Conservation (phyloP, 202 grass and related monocot species). For the Hordeum pubiflorum region DNA sequence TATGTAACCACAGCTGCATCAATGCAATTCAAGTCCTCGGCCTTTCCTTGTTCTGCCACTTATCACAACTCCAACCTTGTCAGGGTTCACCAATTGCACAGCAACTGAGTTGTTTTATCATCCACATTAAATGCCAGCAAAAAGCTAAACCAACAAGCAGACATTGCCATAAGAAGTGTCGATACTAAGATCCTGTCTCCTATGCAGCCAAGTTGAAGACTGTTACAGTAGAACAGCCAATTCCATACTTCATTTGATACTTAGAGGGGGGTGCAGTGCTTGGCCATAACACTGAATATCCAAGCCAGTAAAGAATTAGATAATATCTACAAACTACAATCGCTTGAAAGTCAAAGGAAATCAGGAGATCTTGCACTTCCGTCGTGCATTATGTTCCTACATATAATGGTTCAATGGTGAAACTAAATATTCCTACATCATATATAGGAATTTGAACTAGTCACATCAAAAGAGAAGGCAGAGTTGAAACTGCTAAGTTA, state of each 20-base stretch:
- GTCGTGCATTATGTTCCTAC: not conserved
- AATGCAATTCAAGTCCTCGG: not conserved
- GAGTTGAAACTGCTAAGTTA: not conserved
- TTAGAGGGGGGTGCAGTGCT: conserved; percentile 67
- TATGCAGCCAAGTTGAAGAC: conserved; percentile 29
- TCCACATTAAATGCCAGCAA: not conserved
- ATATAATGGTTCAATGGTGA: conserved; percentile 11
- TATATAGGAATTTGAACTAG: not conserved
- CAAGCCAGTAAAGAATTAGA: conserved; percentile 65
- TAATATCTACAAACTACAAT: conserved; percentile 40
- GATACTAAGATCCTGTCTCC: conserved; percentile 26
- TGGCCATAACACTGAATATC: conserved; percentile 80
- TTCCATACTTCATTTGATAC: conserved; percentile 49
- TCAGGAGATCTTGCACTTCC: conserved; percentile 17
- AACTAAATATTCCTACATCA: not conserved
- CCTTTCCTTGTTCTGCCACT: not conserved
- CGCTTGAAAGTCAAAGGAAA: conserved; percentile 16
- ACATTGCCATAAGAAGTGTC: conserved; percentile 1
- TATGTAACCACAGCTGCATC: not conserved
- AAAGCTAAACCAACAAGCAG: conserved; percentile 23
- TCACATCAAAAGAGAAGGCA: not conserved
- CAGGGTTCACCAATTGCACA: not conserved
- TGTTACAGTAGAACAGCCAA: conserved; percentile 36
- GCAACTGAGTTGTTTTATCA: conserved; percentile 11
- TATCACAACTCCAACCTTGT: conserved; percentile 6